Evolutionary conservation across 2,329 filamentous ascomycete genomes (phyloP), one percentile per base, ranked within the genome.

Genomic region (Fusarium sp.): DNA sequence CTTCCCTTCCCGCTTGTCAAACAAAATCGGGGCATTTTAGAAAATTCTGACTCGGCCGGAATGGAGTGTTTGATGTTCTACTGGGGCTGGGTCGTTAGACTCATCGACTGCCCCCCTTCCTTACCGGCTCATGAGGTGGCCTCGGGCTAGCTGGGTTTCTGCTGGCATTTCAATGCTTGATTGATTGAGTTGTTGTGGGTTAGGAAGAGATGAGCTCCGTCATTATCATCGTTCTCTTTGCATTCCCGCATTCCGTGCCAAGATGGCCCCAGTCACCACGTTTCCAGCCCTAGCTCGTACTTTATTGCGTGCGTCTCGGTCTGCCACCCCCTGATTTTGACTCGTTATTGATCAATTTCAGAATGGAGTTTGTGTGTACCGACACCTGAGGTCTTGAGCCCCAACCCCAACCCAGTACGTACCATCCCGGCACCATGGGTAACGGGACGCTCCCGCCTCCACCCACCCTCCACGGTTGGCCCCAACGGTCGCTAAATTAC

Each of bases 231-330:
- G 63, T 63, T 68, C 68, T 71, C 68, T 68, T 67, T 71, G 68
- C 68, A 71, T 71, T 71, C 68, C 68, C 64, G 68, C 68, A 68
- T 71, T 66, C 63, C 63, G 50, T 56, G 68, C 68, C 68, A 69
- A 71, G 68, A 49, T 34, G 20, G 44, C 40, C 55, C 66, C 68
- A 65, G 68, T 71, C 34, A 71, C 68, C 68, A 71, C 68, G 68
- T 71, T 71, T 71, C 68, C 63, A 71, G 64, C 68, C 68, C 68
- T 69, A 65, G 67, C 52, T 54, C 29, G 50, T 46, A 57, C 29
- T 55, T 52, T 65, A 65, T 65, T 57, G 63, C 59, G 42, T 61
- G 63, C 68, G 63, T 71, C 44, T 45, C 40, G 54, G 24, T 40
- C 60, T 38, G 27, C 49, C 57, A 63, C 27, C 58, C 68, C 60